Evolutionary conservation across 78 protist species (phyloP).

Genomic region (Isochrysis galbana): DNA sequence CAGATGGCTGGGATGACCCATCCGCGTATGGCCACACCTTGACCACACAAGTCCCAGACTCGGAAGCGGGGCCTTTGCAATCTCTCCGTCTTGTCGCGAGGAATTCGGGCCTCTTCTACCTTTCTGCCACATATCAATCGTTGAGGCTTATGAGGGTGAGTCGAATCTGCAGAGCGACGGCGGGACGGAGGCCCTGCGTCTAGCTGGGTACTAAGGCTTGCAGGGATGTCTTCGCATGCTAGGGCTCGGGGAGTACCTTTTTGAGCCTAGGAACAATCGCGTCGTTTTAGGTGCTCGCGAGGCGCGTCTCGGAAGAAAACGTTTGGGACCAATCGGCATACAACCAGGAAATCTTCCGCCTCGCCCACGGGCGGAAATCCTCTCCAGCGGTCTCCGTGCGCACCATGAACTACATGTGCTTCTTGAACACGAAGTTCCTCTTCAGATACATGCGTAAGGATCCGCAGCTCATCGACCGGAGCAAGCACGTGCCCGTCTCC

Average conservation of each 20-base stretch:
- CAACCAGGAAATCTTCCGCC: constrained; percentile 4
- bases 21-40: not conserved
- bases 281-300: not conserved
- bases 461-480: not conserved
- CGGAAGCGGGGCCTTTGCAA: too few relatives aligned
- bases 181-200: too few relatives aligned
- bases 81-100: not conserved
- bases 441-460: not conserved
- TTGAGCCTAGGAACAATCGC: too few relatives aligned
- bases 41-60: not conserved
- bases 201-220: too few relatives aligned
- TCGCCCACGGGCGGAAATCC: too few relatives aligned
- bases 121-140: not conserved
- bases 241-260: too few relatives aligned
- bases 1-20: constrained; percentile 23
- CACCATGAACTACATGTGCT: not conserved
- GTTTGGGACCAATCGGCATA: constrained; percentile 25
- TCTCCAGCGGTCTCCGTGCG: not conserved
- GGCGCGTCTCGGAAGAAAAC: not conserved
- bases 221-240: too few relatives aligned
- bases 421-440: constrained; percentile 21
- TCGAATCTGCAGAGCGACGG: too few relatives aligned
- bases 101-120: constrained; percentile 30
- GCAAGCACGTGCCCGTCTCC: not conserved
- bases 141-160: too few relatives aligned